Percentiles rank a stretch among this genome's conserved stretches.
These are phyloP conservation scores for Basidioascus undulatus DNA, from an alignment of 768 basidiomycete genomes.

Conservation along the genomic window DNA sequence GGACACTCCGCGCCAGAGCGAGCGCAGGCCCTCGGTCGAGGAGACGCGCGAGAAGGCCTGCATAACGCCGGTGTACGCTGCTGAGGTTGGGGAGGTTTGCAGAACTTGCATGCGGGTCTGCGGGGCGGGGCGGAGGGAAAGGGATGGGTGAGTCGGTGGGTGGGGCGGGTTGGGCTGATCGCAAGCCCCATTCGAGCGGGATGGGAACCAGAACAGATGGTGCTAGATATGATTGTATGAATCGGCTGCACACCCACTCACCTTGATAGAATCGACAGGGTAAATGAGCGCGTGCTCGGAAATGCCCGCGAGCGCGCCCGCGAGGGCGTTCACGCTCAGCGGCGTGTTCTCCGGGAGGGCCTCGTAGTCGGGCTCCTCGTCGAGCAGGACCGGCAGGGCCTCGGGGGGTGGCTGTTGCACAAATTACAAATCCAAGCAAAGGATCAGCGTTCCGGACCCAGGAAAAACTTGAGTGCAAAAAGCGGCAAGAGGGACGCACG, in stretches of 20 bases:
- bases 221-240: not conserved
- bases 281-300: conserved; percentile 99
- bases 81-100: conserved; percentile 46
- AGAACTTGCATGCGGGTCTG: conserved; percentile 99
- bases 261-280: conserved; percentile 95
- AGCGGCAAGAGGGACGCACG: too few species aligned
- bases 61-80: conserved; percentile 68
- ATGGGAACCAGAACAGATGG: not conserved
- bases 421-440: too few species aligned
- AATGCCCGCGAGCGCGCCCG: conserved; percentile 90
- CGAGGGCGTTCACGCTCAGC: conserved; percentile 80
- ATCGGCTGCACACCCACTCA: conserved; percentile 18
- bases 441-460: too few species aligned
- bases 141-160: not conserved
- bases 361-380: conserved; percentile 40
- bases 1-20: conserved; percentile 86
- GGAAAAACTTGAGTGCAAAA: too few species aligned
- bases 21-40: conserved; percentile 71
- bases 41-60: conserved; percentile 81
- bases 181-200: too few species aligned
- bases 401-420: too few species aligned
- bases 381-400: conserved; percentile 19
- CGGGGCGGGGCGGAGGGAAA: not conserved
- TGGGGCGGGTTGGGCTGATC: not conserved
- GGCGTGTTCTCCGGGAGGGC: conserved; percentile 50